These are phyloP conservation scores for Stylosanthes scabra DNA, from an alignment of 331 rosid species.

Conservation along the genomic window DNA sequence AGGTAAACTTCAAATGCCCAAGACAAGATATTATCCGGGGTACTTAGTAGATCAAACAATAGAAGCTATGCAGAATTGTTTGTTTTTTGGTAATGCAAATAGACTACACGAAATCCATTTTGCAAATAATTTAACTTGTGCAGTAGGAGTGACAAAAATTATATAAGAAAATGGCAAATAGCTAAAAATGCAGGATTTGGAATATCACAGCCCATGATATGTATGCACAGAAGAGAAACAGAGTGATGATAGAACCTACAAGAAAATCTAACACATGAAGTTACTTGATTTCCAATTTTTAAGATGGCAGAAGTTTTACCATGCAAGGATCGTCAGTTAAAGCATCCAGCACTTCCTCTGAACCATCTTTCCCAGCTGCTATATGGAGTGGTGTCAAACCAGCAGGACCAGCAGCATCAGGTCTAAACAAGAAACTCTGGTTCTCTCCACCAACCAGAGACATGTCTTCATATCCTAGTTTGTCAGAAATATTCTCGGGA, in stretches of 20 bases:
- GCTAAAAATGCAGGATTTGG: background rate
- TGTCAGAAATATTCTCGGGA: conserved; percentile 45
- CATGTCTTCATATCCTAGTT: conserved; percentile 41
- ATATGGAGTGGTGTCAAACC: conserved; percentile 81
- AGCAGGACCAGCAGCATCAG: conserved; percentile 62
- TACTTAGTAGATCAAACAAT: background rate
- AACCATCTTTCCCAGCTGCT: conserved; percentile 72
- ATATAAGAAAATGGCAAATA: background rate
- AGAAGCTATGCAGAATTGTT: background rate
- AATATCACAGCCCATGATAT: background rate
- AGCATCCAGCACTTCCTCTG: conserved; percentile 67
- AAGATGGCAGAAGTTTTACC: conserved; percentile 49
- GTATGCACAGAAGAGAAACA: background rate
- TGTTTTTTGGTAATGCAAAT: background rate
- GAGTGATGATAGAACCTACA: conserved; percentile 8
- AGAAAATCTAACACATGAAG: background rate
- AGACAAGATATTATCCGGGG: conserved; percentile 6
- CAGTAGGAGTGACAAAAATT: background rate
- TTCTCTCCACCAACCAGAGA: conserved; percentile 34
- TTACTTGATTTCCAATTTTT: background rate
- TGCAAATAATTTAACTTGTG: background rate
- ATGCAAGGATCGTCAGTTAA: conserved; percentile 67
- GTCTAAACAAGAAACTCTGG: conserved; percentile 57
- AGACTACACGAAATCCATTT: background rate
- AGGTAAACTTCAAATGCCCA: background rate